These are phyloP conservation scores for Funneliformis caledonium DNA, from an alignment of 371 early-diverging fungal genomes.

Conservation along the genomic window DNA sequence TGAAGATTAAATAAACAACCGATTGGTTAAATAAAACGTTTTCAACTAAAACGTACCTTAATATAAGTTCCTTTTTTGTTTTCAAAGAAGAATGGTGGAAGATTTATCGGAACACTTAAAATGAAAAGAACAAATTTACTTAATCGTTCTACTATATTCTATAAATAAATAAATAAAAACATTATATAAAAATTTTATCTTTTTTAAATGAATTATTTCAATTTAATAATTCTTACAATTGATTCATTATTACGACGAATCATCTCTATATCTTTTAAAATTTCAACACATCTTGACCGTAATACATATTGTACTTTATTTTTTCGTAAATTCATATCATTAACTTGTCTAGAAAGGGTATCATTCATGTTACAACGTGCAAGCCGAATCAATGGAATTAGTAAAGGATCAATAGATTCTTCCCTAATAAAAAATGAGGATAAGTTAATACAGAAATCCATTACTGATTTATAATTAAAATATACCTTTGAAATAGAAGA, in stretches of 20 bases:
- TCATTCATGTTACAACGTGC: neutral
- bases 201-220: neutral
- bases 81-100: slow-evolving; percentile 31
- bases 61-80: slow-evolving; percentile 3
- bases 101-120: slow-evolving; percentile 12
- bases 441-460: neutral
- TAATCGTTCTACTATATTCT: neutral
- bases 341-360: neutral
- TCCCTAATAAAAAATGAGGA: neutral
- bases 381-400: slow-evolving; percentile 20
- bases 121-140: slow-evolving; percentile 7
- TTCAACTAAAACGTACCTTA: neutral
- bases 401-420: neutral
- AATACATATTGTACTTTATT: slow-evolving; percentile 1
- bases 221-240: neutral
- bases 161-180: neutral
- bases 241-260: neutral
- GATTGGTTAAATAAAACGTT: neutral
- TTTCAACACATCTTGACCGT: neutral
- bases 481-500: neutral
- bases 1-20: neutral
- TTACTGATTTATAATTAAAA: neutral
- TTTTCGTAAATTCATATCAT: neutral
- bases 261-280: neutral
- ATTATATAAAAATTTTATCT: neutral